Evolutionary conservation across 164 flowering plant species (phyloP), one percentile per base, ranked within the genome.

Genomic region (Aristolochia fimbriata): DNA sequence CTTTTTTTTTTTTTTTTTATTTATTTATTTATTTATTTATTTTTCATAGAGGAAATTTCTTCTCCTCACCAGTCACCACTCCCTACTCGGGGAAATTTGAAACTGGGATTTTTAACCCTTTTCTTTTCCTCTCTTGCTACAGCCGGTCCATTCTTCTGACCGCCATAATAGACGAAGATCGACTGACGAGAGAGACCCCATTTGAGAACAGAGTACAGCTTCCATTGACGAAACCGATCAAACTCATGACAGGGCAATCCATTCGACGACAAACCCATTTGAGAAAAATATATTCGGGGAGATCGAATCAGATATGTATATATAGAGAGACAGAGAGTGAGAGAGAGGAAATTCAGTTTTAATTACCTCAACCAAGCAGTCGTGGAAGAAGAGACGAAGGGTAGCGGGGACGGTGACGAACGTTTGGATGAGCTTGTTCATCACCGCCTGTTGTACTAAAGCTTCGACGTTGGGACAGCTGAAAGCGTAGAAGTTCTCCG

Each of bases 321-420:
- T n/a, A n/a, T n/a, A n/a, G n/a, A n/a, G n/a, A n/a, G n/a, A n/a
- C n/a, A 4, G 6, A 57, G 17, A 3, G 14, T 47, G 21, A 25
- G 14, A 48, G 6, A 12, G 27, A 24, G 21, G 15, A 55, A 19
- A 19, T 22, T 27, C 56, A 48, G 17, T 19, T 8, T 37, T 3
- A 3, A 31, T 19, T 74, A 88, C 96, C 85, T 77, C 74, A 17
- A 88, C 81, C 46, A 88, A 83, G 80, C 96, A 88, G 67, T 88
- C 96, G 51, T 88, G 96, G 74, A 88, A 86, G 68, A 86, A 88
- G 15, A 88, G 74, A 2, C 96, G 92, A 3, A 88, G 79, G 24
- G 96, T 88, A 1, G 87, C 85, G 0, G 88, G 96, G 46, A 79
- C 48, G 0, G 96, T 84, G 30, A 62, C 55, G 62, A 80, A 77